phyloP scores from a whole-genome alignment of 2,329 filamentous ascomycete species.

The Dactylonectria estremocensis region DNA sequence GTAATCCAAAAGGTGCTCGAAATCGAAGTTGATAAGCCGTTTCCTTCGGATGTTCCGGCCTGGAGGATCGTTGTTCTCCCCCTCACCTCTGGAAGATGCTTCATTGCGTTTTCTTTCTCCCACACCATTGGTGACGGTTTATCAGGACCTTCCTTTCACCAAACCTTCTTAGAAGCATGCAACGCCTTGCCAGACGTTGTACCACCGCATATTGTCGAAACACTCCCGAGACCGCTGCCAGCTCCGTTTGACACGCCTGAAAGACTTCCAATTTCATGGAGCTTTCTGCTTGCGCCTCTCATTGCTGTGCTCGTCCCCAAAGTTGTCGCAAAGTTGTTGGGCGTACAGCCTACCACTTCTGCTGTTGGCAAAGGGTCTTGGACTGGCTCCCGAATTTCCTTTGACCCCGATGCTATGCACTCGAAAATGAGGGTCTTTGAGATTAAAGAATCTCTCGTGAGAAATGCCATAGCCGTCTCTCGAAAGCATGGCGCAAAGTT shows the following conservation, averaged over 20 bases:
- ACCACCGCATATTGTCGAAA: neutral
- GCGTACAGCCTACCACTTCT: slow-evolving; percentile 33
- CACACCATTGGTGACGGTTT: slow-evolving; percentile 45
- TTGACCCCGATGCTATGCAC: slow-evolving; percentile 21
- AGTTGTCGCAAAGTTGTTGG: slow-evolving; percentile 33
- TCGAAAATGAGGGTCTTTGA: slow-evolving; percentile 38
- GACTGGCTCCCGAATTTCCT: slow-evolving; percentile 35
- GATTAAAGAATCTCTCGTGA: slow-evolving; percentile 28
- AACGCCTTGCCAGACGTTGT: neutral
- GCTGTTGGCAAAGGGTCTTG: slow-evolving; percentile 39
- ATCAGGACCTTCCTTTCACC: slow-evolving; percentile 42
- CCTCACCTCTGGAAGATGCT: slow-evolving; percentile 25
- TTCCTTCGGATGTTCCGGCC: slow-evolving; percentile 34
- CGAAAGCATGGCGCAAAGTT: slow-evolving; percentile 41
- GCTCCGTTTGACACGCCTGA: slow-evolving; percentile 44
- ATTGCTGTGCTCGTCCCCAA: slow-evolving; percentile 36
- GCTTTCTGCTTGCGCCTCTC: slow-evolving; percentile 40
- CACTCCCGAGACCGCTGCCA: slow-evolving; percentile 26
- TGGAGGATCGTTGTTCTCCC: slow-evolving; percentile 45
- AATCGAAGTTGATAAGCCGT: slow-evolving; percentile 37
- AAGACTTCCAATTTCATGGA: slow-evolving; percentile 44
- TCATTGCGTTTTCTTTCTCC: slow-evolving; percentile 43
- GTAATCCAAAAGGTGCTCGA: slow-evolving; percentile 32
- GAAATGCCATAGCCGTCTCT: slow-evolving; percentile 25
- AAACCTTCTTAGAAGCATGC: slow-evolving; percentile 36